These are phyloP conservation scores for Coprinopsis cinerea DNA, from an alignment of 768 basidiomycete genomes.

Conservation along the genomic window DNA sequence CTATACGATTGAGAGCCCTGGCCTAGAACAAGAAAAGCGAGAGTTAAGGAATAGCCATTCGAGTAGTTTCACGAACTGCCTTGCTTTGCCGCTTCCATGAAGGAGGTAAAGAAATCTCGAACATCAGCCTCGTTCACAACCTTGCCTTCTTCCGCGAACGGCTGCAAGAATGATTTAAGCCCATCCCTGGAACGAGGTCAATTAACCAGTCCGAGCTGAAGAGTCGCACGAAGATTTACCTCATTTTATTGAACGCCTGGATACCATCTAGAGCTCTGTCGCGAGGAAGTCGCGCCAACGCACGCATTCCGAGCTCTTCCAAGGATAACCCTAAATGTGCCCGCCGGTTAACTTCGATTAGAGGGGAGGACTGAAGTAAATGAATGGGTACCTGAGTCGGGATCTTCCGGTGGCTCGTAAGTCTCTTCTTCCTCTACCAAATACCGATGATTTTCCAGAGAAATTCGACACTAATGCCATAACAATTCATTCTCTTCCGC, in stretches of 20 bases:
- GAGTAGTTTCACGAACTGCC: slow-evolving; percentile 7
- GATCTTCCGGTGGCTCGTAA: slow-evolving; percentile 82
- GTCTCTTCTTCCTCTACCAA: slow-evolving; percentile 76
- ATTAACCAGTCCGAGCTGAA: not conserved
- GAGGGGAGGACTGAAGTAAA: not conserved
- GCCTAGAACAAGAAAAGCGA: too few species aligned
- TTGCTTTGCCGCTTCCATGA: slow-evolving; percentile 34
- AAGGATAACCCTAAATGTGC: slow-evolving; percentile 58
- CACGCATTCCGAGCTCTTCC: slow-evolving; percentile 81
- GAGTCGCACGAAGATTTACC: slow-evolving; percentile 37
- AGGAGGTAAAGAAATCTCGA: slow-evolving; percentile 54
- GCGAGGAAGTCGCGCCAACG: slow-evolving; percentile 65
- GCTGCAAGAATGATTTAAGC: slow-evolving; percentile 63
- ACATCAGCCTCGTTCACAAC: slow-evolving; percentile 72
- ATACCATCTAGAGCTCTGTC: slow-evolving; percentile 82
- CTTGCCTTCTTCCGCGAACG: slow-evolving; percentile 74
- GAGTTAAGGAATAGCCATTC: not conserved
- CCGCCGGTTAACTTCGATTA: slow-evolving; percentile 1
- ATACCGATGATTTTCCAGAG: slow-evolving; percentile 48
- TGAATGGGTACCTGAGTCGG: slow-evolving; percentile 56
- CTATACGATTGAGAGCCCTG: not conserved
- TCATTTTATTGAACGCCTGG: slow-evolving; percentile 77
- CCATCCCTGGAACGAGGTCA: slow-evolving; percentile 47
- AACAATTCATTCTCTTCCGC: not conserved
- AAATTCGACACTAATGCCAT: slow-evolving; percentile 48